Conservation (phyloP, 257 asterid genomes). For the Lycium barbarum region DNA sequence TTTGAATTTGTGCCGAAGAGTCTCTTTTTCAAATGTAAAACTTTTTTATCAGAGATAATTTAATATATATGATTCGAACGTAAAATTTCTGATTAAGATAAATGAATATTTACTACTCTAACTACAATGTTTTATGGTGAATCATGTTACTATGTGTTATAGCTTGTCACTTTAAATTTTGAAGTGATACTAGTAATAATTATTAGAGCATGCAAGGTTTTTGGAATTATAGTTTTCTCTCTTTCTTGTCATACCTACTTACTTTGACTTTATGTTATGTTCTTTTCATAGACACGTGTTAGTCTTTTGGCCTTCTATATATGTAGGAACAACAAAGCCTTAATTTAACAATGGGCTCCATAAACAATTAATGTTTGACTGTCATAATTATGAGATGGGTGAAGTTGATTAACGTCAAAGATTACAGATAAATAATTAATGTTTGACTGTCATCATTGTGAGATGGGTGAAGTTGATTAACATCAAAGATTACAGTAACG, state of each 20-base stretch:
- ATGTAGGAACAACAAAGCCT: background rate
- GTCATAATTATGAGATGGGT: background rate
- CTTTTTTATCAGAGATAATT: no score
- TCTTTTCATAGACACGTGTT: background rate
- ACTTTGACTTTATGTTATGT: constrained; percentile 1
- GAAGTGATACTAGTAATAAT: background rate
- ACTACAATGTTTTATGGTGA: background rate
- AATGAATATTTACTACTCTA: background rate
- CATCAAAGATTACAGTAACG: background rate
- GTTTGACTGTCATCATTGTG: constrained; percentile 25
- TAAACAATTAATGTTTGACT: constrained; percentile 17
- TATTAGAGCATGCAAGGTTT: background rate
- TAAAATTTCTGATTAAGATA: no score
- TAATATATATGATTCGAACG: no score
- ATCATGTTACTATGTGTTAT: no score
- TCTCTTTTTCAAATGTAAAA: no score
- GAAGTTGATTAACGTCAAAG: background rate
- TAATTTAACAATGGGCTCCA: constrained; percentile 1
- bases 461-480: background rate
- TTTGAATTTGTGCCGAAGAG: no score
- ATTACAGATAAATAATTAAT: background rate
- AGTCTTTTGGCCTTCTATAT: background rate
- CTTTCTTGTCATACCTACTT: constrained; percentile 18
- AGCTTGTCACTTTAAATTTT: no score
- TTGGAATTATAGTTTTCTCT: background rate